Percentiles rank a stretch among this genome's conserved stretches.
Evolutionary conservation across 2,329 filamentous ascomycete genomes (phyloP).

Genomic region (Claviceps lovelessii): DNA sequence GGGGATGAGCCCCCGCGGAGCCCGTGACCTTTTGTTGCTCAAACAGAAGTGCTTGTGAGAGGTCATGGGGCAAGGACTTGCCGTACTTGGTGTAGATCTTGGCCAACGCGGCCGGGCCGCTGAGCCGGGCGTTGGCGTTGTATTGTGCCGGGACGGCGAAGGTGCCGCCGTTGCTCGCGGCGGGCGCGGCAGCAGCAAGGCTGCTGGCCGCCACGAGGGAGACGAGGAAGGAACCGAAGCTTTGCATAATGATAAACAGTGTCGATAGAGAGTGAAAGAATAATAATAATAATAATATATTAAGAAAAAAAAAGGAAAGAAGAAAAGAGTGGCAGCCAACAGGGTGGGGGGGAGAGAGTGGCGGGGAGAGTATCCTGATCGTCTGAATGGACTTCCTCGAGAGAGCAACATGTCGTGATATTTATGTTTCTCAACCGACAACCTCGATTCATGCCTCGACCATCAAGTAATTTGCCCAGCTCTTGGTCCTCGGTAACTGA

Average conservation of each 20-base stretch:
- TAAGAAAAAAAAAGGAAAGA: neutral
- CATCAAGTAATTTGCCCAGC: neutral
- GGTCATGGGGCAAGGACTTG: neutral
- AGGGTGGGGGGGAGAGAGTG: neutral
- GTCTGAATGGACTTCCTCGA: fast-evolving
- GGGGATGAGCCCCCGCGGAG: slow-evolving; percentile 5
- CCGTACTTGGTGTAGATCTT: slow-evolving; percentile 7
- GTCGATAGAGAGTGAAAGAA: too few species aligned
- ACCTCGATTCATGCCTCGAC: neutral
- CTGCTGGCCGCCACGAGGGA: slow-evolving; percentile 9
- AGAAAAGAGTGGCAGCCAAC: neutral
- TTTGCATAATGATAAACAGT: slow-evolving; percentile 6
- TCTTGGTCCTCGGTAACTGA: neutral
- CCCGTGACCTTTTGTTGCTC: slow-evolving; percentile 1
- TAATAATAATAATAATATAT: neutral
- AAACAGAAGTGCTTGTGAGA: neutral
- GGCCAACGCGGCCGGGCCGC: slow-evolving; percentile 8
- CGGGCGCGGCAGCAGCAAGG: slow-evolving; percentile 5
- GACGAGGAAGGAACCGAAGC: slow-evolving; percentile 9
- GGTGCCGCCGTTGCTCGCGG: neutral
- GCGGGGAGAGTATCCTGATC: too few species aligned
- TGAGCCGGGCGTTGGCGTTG: slow-evolving; percentile 5
- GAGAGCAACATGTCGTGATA: neutral
- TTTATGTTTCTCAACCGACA: neutral
- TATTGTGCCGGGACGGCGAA: slow-evolving; percentile 3